Percentiles rank a stretch among this genome's conserved stretches.
Evolutionary conservation across 441 rosid species (phyloP).

Genomic region (Daphne laureola): DNA sequence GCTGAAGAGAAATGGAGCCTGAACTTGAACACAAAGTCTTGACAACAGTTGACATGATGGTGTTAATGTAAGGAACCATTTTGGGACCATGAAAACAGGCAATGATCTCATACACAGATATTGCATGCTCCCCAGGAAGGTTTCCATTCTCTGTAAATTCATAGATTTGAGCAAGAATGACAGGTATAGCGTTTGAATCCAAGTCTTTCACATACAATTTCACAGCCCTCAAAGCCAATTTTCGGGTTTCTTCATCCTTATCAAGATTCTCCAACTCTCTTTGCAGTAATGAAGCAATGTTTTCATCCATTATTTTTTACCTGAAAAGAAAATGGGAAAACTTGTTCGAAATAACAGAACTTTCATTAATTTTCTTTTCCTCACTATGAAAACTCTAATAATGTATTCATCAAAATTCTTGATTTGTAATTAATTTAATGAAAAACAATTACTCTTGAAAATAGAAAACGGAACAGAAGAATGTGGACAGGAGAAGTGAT

Average conservation of each 20-base stretch:
- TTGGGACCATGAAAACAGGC: constrained; percentile 93
- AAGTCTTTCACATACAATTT: constrained; percentile 78
- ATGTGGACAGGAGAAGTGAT: too few species aligned
- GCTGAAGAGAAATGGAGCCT: constrained; percentile 85
- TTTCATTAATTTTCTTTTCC: too few species aligned
- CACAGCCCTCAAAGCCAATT: constrained; percentile 87
- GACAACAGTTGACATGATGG: constrained; percentile 67
- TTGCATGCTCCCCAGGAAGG: constrained; percentile 86
- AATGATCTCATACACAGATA: constrained; percentile 92
- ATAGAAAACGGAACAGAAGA: too few species aligned
- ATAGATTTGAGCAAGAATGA: constrained; percentile 85
- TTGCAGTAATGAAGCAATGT: constrained; percentile 61
- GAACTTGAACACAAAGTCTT: constrained; percentile 85
- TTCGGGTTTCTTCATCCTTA: constrained; percentile 85
- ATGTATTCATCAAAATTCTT: too few species aligned
- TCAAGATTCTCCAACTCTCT: constrained; percentile 84
- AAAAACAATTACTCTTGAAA: too few species aligned
- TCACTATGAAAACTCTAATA: too few species aligned
- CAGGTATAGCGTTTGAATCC: constrained; percentile 86
- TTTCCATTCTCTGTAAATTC: constrained; percentile 88
- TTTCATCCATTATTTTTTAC: constrained; percentile 54
- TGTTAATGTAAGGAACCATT: constrained; percentile 77
- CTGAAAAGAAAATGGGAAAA: constrained; percentile 13
- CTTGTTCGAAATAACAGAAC: too few species aligned
- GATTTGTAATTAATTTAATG: too few species aligned